These are phyloP conservation scores for Colletotrichum melonis DNA, from an alignment of 2,329 filamentous ascomycete species.

Conservation along the genomic window DNA sequence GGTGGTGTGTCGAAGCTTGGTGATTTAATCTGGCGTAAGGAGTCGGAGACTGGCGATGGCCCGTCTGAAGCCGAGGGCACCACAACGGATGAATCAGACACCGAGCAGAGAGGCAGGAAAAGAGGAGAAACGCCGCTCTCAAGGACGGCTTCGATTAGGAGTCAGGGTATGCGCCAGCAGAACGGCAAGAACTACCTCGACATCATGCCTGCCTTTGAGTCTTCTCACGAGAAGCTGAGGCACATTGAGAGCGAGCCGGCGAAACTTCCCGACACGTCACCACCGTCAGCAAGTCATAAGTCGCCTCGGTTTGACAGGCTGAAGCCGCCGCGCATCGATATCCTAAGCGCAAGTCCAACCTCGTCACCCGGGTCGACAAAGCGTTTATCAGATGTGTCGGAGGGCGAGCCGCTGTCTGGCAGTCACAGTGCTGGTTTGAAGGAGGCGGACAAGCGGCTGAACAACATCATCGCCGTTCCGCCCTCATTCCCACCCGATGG, in stretches of 20 bases:
- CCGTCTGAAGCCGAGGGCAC: constrained; percentile 49
- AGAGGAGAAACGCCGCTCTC: constrained; percentile 41
- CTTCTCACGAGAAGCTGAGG: constrained; percentile 37
- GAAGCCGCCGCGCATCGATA: constrained; percentile 62
- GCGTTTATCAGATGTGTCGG: constrained; percentile 50
- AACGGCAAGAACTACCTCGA: constrained; percentile 61
- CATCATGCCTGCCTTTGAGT: constrained; percentile 62
- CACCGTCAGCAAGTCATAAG: constrained; percentile 48
- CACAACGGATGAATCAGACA: constrained; percentile 62
- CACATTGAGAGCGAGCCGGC: constrained; percentile 15
- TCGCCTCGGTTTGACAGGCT: constrained; percentile 59
- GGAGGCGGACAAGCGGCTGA: constrained; percentile 49
- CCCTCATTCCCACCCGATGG: constrained; percentile 34
- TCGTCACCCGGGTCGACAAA: constrained; percentile 45
- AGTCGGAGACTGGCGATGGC: constrained; percentile 46
- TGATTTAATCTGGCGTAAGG: constrained; percentile 68
- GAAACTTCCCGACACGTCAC: not conserved
- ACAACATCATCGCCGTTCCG: constrained; percentile 45
- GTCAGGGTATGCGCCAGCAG: constrained; percentile 44
- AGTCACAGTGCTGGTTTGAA: constrained; percentile 44
- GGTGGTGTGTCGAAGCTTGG: constrained; percentile 67
- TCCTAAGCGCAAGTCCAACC: constrained; percentile 54
- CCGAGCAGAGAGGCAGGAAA: constrained; percentile 53
- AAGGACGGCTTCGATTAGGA: constrained; percentile 32
- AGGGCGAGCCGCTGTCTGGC: constrained; percentile 49